These are phyloP conservation scores for Bipolaris zeicola DNA, from an alignment of 2,329 filamentous ascomycete species.

Conservation along the genomic window DNA sequence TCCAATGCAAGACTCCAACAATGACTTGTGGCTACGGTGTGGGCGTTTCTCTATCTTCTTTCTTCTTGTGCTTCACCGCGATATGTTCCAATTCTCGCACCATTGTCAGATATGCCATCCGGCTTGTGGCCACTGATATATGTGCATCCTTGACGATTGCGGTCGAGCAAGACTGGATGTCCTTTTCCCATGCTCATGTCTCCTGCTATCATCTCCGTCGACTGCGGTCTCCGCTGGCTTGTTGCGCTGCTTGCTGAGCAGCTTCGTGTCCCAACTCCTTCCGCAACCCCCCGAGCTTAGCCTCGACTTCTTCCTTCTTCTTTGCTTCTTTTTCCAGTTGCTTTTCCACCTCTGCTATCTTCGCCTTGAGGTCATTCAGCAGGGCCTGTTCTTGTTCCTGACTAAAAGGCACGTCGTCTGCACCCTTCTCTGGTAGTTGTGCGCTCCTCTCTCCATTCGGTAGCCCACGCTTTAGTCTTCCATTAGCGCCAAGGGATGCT, in stretches of 20 bases:
- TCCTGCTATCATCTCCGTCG: constrained; percentile 34
- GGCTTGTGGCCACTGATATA: background rate
- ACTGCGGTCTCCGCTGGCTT: constrained; percentile 46
- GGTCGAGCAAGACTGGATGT: background rate
- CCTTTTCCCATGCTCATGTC: background rate
- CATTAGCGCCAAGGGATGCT: constrained; percentile 39
- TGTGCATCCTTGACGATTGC: background rate
- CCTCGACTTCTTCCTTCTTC: constrained; percentile 39
- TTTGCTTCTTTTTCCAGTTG: constrained; percentile 40
- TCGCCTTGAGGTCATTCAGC: constrained; percentile 37
- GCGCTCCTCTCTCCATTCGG: constrained; percentile 46
- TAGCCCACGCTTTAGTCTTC: constrained; percentile 42
- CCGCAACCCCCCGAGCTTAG: constrained; percentile 38
- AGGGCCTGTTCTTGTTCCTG: constrained; percentile 45
- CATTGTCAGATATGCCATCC: background rate
- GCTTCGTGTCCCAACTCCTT: constrained; percentile 44
- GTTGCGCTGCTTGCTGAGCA: constrained; percentile 45
- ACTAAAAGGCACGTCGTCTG: constrained; percentile 42
- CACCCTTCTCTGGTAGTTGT: constrained; percentile 43
- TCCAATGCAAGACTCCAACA: background rate
- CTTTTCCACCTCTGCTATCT: constrained; percentile 43
- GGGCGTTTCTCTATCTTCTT: background rate
- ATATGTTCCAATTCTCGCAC: background rate
- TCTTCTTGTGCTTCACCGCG: no score
- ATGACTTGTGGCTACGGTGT: background rate